Evolutionary conservation across 2,329 filamentous ascomycete species (phyloP), one percentile per base, ranked within the genome.

Genomic region (Ophiostoma montium): DNA sequence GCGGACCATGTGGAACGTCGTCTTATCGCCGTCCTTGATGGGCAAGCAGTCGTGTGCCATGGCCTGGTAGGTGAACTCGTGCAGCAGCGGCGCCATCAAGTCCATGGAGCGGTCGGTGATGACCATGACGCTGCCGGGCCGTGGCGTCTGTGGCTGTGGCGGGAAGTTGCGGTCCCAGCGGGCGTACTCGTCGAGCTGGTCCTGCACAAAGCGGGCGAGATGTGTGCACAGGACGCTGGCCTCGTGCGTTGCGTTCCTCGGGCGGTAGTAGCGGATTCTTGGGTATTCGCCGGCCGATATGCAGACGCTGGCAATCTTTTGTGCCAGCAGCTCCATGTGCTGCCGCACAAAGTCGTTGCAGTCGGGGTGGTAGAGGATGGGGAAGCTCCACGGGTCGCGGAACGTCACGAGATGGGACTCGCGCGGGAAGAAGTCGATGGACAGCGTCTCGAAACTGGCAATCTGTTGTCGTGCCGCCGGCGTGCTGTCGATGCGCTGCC

Each of bases 11-110:
- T 81, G 82, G 62, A 89, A 98, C 0, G 83, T 87, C 10, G 94
- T 76, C 63, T 92, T 95, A 55, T 95, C 88, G 21, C 78, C 82
- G 48, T 96, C 92, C 58, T 84, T 81, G 60, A 98, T 87, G 0
- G 84, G 84, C 30, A 98, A 69, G 9, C 98, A 70, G 61, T 98
- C 92, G 63, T 95, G 86, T 3, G 87, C 90, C 90, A 98, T 96
- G 46, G 92, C 88, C 65, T 98, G 92, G 63, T 96, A 98, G 12
- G 92, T 95, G 62, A 98, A 95, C 60, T 98, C 92, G 65, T 98
- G 92, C 4, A 96, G 62, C 11, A 96, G 67, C 1, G 92, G 92
- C 0, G 90, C 82, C 67, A 84, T 79, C 3, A 95, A 66, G 63
- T 98, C 92, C 84, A 98, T 92, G 8, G 88, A 86, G 53, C 92